These are phyloP conservation scores for Bisporella sp. DNA, from an alignment of 2,329 filamentous ascomycete species.

Conservation along the genomic window DNA sequence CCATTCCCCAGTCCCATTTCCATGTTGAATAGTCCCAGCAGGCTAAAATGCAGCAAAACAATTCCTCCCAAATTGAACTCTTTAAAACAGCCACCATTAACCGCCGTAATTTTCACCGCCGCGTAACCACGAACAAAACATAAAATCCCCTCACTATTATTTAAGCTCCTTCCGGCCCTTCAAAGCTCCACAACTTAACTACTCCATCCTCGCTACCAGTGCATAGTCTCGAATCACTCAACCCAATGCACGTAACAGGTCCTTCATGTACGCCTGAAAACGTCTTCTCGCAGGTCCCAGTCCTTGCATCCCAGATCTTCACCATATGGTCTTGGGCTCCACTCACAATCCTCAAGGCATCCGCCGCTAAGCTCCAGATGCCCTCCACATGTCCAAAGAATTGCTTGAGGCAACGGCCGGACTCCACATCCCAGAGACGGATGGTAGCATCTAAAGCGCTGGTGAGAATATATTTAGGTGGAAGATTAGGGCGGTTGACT, in stretches of 20 bases:
- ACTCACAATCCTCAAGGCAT: constrained; percentile 80
- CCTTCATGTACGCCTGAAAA: constrained; percentile 78
- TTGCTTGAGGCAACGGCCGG: constrained; percentile 76
- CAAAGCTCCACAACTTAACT: no score
- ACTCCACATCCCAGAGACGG: constrained; percentile 82
- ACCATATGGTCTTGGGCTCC: constrained; percentile 92
- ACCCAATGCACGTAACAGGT: constrained; percentile 85
- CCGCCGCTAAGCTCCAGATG: constrained; percentile 86
- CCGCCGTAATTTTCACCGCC: no score
- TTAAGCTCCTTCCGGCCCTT: no score
- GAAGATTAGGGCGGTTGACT: constrained; percentile 56
- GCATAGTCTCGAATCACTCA: constrained; percentile 84
- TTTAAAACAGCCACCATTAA: no score
- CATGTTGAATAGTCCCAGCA: no score
- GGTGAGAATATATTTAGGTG: constrained; percentile 87
- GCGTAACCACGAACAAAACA: no score
- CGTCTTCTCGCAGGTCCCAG: constrained; percentile 85
- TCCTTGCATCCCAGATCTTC: constrained; percentile 91
- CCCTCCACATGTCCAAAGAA: constrained; percentile 97
- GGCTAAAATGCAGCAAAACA: no score
- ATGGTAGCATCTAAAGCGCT: constrained; percentile 88
- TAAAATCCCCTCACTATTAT: no score
- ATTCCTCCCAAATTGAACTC: no score
- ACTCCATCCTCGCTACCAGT: constrained; percentile 76
- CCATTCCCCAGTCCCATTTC: no score